A percentile compares a stretch with the other conserved stretches of the same genome.
Evolutionary conservation across 768 basidiomycete species (phyloP).

Genomic region (Porphyrellus cyaneotinctus): DNA sequence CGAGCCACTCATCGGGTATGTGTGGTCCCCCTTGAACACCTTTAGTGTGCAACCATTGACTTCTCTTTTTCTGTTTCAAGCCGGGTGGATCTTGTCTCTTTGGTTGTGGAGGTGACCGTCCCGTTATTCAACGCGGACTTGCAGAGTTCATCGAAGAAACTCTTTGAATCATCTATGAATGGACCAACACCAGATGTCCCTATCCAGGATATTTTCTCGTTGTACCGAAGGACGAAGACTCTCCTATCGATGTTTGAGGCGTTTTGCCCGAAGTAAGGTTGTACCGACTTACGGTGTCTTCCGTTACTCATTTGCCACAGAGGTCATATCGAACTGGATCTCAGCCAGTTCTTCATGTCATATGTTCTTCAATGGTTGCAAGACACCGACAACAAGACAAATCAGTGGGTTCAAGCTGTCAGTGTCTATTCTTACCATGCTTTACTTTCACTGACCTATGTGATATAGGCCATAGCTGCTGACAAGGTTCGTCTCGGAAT

Average conservation of each 20-base stretch:
- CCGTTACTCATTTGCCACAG: conserved; percentile 32
- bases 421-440: conserved; percentile 32
- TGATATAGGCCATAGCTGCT: conserved; percentile 64
- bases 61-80: conserved; percentile 32
- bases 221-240: conserved; percentile 76
- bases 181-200: conserved; percentile 84
- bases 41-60: not conserved
- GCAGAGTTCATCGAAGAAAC: conserved; percentile 62
- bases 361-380: conserved; percentile 86
- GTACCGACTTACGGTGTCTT: not conserved
- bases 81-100: conserved; percentile 68
- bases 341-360: conserved; percentile 77
- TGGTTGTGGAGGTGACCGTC: conserved; percentile 64
- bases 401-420: conserved; percentile 91
- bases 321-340: conserved; percentile 58
- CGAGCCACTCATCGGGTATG: conserved; percentile 75
- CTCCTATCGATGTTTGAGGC: conserved; percentile 77
- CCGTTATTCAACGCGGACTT: conserved; percentile 67
- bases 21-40: not conserved
- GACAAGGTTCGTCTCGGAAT: conserved; percentile 57
- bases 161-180: conserved; percentile 82
- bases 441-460: conserved; percentile 7
- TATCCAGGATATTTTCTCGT: conserved; percentile 84
- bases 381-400: conserved; percentile 86
- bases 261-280: conserved; percentile 71